Conservation (phyloP, 768 basidiomycete species). For the Amanita molliuscula region DNA sequence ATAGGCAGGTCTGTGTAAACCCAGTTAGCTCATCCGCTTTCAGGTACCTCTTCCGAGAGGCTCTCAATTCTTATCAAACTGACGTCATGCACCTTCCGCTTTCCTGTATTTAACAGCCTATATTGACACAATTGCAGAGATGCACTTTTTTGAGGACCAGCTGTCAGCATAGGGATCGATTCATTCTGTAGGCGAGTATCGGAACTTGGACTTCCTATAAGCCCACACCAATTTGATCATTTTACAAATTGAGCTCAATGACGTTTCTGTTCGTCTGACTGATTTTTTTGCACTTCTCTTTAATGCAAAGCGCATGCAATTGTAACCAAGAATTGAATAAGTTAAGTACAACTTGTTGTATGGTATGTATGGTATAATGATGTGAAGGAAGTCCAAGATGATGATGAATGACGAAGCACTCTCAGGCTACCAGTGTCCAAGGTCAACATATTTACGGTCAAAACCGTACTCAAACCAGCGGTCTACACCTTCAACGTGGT, state of each 20-base stretch:
- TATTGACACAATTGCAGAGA: background rate
- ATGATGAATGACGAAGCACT: background rate
- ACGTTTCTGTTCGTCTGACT: no score
- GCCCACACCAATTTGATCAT: no score
- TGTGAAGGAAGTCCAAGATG: background rate
- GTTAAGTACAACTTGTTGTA: background rate
- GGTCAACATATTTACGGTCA: slow-evolving; percentile 27
- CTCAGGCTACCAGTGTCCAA: slow-evolving; percentile 76
- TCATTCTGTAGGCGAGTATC: no score
- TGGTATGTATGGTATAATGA: background rate
- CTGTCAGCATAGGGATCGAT: no score
- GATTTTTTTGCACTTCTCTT: no score
- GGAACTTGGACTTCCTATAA: no score
- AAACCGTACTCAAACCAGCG: slow-evolving; percentile 61
- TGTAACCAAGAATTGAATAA: background rate
- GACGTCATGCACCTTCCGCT: background rate
- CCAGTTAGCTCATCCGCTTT: background rate
- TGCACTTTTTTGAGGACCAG: background rate
- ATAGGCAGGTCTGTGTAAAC: no score
- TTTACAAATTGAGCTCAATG: no score
- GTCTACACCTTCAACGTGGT: slow-evolving; percentile 28
- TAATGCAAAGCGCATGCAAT: no score
- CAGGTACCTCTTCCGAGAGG: background rate
- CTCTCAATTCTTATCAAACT: background rate
- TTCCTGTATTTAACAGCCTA: background rate